Percentiles rank a stretch among this genome's conserved stretches.
Conservation (phyloP, 179 eudicot species). For the Spergularia azorica region DNA sequence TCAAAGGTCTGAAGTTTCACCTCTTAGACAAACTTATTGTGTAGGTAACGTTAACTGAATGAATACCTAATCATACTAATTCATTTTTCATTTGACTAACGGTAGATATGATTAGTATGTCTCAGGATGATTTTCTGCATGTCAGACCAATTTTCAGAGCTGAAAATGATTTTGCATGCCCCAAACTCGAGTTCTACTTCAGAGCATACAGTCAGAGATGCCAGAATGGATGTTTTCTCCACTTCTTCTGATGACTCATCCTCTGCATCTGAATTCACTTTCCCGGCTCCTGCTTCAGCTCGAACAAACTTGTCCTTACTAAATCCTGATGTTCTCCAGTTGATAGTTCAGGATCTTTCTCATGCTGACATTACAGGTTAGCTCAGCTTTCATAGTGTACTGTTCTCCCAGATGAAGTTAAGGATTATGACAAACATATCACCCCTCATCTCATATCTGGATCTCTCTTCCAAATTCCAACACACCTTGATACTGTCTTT, state of each 20-base stretch:
- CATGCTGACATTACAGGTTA: constrained; percentile 83
- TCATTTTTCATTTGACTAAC: constrained; percentile 58
- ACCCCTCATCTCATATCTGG: constrained; percentile 21
- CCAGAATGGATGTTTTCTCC: constrained; percentile 55
- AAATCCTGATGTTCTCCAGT: constrained; percentile 63
- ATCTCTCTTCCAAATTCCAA: constrained; percentile 28
- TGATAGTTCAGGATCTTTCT: constrained; percentile 86
- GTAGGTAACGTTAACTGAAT: constrained; percentile 27
- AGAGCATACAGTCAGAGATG: constrained; percentile 54
- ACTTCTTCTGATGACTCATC: constrained; percentile 78
- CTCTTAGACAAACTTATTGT: constrained; percentile 21
- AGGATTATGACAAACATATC: constrained; percentile 13
- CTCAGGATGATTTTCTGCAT: constrained; percentile 98
- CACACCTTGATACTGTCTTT: constrained; percentile 21
- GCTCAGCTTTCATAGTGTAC: constrained; percentile 48
- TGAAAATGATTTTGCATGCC: constrained; percentile 79
- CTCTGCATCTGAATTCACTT: constrained; percentile 73
- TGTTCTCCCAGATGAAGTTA: constrained; percentile 22
- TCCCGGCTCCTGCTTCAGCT: constrained; percentile 67
- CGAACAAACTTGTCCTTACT: constrained; percentile 56
- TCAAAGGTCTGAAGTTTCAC: constrained; percentile 19
- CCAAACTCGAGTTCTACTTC: constrained; percentile 66
- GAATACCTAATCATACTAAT: constrained; percentile 25
- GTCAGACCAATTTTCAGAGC: constrained; percentile 95
- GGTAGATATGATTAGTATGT: constrained; percentile 80